Conservation (phyloP, 345 rosid genomes). For the Salix suchowensis region DNA sequence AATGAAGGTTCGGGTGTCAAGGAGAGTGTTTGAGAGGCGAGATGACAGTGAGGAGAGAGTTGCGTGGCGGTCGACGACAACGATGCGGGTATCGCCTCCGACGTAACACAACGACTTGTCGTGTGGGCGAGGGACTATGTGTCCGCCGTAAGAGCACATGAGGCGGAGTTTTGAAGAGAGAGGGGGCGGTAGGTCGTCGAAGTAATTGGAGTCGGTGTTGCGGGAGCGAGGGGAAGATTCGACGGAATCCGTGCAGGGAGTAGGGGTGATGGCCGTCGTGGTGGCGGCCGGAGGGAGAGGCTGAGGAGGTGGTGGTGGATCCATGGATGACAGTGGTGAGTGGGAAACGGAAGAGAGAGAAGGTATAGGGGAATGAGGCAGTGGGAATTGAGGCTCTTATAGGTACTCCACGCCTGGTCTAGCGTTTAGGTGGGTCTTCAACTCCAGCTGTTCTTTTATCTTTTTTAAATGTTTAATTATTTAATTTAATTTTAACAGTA, state of each 20-base stretch:
- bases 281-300: conserved; percentile 8
- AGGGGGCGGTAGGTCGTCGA: conserved; percentile 48
- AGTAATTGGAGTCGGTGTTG: conserved; percentile 46
- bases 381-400: too few relatives aligned
- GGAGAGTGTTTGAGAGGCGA: conserved; percentile 63
- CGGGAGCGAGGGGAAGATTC: conserved; percentile 89
- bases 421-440: too few relatives aligned
- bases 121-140: conserved; percentile 86
- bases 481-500: too few relatives aligned
- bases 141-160: conserved; percentile 93
- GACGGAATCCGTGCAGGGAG: conserved; percentile 45
- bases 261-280: background rate
- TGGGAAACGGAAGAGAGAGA: background rate
- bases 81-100: conserved; percentile 88
- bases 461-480: too few relatives aligned
- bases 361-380: too few relatives aligned
- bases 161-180: conserved; percentile 69
- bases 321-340: conserved; percentile 2
- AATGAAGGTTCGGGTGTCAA: conserved; percentile 60
- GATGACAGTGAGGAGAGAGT: conserved; percentile 50
- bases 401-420: too few relatives aligned
- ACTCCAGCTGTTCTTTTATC: conserved; percentile 4
- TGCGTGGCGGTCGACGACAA: conserved; percentile 71
- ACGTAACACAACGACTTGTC: conserved; percentile 81
- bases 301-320: conserved; percentile 29